Conservation (phyloP, 768 basidiomycete species). For the Lactarius trivialis region DNA sequence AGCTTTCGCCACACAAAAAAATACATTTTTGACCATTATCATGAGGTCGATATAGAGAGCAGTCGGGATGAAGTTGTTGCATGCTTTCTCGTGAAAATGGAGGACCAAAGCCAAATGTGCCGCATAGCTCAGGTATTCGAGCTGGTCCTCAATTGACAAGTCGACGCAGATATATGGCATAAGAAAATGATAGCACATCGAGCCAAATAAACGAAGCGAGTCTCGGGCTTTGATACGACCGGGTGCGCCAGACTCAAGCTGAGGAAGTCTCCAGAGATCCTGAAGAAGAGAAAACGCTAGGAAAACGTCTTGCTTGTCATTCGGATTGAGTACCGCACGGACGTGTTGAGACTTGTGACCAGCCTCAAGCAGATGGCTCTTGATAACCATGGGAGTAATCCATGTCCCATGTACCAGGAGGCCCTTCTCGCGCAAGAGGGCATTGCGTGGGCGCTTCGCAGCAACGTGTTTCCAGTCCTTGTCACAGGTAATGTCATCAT, state of each 20-base stretch:
- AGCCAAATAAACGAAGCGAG: neutral
- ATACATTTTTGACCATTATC: no score
- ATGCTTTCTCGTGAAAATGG: no score
- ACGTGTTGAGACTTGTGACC: neutral
- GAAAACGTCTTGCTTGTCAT: conserved; percentile 4
- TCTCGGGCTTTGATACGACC: neutral
- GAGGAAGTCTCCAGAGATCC: neutral
- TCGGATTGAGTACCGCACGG: neutral
- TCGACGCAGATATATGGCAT: no score
- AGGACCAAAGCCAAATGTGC: no score
- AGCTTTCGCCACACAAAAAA: no score
- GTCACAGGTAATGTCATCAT: conserved; percentile 7
- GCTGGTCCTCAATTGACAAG: no score
- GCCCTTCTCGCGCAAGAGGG: conserved; percentile 1
- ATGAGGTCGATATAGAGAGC: no score
- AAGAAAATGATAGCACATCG: neutral
- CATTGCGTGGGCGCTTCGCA: neutral
- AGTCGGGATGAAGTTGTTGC: no score
- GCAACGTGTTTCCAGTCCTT: conserved; percentile 7
- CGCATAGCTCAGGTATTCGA: no score
- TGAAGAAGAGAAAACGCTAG: neutral
- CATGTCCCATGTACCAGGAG: neutral
- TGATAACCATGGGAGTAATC: no score
- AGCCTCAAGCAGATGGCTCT: no score
- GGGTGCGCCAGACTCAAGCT: no score